phyloP scores from a whole-genome alignment of 108 stramenopile species.

The Nitzschia sp. region DNA sequence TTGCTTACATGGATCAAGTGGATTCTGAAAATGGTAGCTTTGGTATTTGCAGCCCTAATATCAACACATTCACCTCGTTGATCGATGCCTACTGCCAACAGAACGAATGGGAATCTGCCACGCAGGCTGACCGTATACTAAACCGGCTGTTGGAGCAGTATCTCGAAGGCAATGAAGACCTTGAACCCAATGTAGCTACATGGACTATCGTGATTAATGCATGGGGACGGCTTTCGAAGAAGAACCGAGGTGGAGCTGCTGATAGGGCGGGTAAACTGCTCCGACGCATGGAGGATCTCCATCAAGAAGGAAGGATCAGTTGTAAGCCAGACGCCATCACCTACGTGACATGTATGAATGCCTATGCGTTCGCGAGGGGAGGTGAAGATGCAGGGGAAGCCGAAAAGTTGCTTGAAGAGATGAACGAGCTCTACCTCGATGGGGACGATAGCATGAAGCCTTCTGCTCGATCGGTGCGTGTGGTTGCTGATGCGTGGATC shows the following conservation, averaged over 20 bases:
- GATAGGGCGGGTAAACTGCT: slow-evolving; percentile 56
- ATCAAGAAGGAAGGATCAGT: slow-evolving; percentile 41
- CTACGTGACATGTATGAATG: slow-evolving; percentile 56
- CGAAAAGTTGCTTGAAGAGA: slow-evolving; percentile 58
- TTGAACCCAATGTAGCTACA: slow-evolving; percentile 47
- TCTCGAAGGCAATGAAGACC: slow-evolving; percentile 29
- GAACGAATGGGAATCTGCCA: slow-evolving; percentile 40
- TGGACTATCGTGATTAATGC: slow-evolving; percentile 57
- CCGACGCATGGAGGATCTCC: slow-evolving; percentile 51
- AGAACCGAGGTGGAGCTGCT: slow-evolving; percentile 48
- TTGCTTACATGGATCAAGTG: slow-evolving; percentile 53
- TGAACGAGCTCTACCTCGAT: slow-evolving; percentile 49
- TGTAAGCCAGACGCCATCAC: slow-evolving; percentile 44
- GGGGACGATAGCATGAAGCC: slow-evolving; percentile 53
- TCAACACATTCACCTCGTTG: slow-evolving; percentile 48
- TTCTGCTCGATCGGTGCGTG: slow-evolving; percentile 25
- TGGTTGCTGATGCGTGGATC: slow-evolving; percentile 59
- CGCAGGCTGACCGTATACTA: slow-evolving; percentile 38
- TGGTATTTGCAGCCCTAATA: slow-evolving; percentile 30
- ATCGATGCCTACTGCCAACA: slow-evolving; percentile 52
- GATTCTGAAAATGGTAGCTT: slow-evolving; percentile 19
- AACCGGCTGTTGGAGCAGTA: slow-evolving; percentile 40
- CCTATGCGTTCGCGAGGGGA: slow-evolving; percentile 45
- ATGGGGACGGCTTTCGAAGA: slow-evolving; percentile 42
- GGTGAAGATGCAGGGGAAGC: slow-evolving; percentile 48